Percentiles rank a stretch among this genome's conserved stretches.
Evolutionary conservation across 2,329 filamentous ascomycete genomes (phyloP).

Genomic region (Diplodia seriata): DNA sequence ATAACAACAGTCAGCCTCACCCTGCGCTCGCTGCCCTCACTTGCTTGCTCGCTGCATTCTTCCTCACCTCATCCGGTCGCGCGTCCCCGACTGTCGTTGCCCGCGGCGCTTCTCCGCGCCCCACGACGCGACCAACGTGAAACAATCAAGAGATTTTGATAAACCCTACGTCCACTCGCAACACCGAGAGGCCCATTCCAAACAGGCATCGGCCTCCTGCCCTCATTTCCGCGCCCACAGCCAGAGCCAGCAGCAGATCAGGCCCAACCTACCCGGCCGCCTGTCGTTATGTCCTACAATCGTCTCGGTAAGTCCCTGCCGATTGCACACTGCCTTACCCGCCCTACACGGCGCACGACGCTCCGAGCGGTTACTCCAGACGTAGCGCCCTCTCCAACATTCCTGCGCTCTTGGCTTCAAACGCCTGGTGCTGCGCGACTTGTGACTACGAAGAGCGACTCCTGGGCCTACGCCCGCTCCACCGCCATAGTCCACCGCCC

Average conservation of each 20-base stretch:
- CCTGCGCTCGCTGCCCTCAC: background rate
- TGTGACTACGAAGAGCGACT: constrained; percentile 5
- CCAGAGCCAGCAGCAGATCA: constrained; percentile 17
- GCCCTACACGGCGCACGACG: background rate
- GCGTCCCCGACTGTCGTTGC: constrained; percentile 10
- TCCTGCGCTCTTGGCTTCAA: constrained; percentile 17
- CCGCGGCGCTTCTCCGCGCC: constrained; percentile 22
- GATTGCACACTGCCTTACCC: constrained; percentile 46
- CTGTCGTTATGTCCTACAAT: constrained; percentile 53
- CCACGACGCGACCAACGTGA: constrained; percentile 27
- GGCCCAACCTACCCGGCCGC: constrained; percentile 17
- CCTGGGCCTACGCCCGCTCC: constrained; percentile 19
- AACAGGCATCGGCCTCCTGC: constrained; percentile 28
- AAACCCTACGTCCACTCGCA: constrained; percentile 19
- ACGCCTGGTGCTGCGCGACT: constrained; percentile 9
- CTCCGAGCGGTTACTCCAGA: constrained; percentile 19
- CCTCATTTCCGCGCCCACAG: constrained; percentile 26
- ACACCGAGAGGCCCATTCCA: constrained; percentile 8
- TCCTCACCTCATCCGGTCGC: background rate
- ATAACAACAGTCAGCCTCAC: background rate
- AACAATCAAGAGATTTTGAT: constrained; percentile 23
- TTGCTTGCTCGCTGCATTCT: background rate
- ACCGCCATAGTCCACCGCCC: constrained; percentile 12
- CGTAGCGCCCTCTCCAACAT: constrained; percentile 9
- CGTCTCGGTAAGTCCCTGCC: constrained; percentile 52